Conservation (phyloP, 2,329 filamentous ascomycete genomes). For the Coniochaeta sp. region DNA sequence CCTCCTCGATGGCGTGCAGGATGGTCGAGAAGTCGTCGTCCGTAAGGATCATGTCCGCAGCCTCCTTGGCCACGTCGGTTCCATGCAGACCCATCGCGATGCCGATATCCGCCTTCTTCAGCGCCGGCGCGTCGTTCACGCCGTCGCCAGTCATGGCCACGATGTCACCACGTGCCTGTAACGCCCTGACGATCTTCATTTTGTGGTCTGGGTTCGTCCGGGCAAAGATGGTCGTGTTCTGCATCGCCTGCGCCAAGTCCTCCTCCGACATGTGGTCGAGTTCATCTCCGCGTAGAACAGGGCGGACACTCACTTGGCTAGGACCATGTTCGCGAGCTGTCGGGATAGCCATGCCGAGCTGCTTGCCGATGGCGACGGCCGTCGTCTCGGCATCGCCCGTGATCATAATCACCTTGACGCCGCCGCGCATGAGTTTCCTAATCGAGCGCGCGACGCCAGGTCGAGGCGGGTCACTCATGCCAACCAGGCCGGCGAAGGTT, state of each 20-base stretch:
- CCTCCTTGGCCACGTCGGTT: constrained; percentile 95
- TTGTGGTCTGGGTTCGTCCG: constrained; percentile 97
- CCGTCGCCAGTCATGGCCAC: constrained; percentile 99
- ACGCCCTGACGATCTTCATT: constrained; percentile 87
- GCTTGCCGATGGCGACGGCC: constrained; percentile 85
- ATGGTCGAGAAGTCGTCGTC: constrained; percentile 91
- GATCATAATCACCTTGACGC: constrained; percentile 98
- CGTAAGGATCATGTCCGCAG: constrained; percentile 86
- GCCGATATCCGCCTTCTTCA: constrained; percentile 96
- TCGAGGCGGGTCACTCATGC: constrained; percentile 94
- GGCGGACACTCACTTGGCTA: constrained; percentile 52
- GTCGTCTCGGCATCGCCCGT: constrained; percentile 95
- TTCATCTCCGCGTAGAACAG: constrained; percentile 81
- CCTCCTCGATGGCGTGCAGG: constrained; percentile 91
- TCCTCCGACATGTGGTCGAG: constrained; percentile 86
- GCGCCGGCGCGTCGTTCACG: constrained; percentile 91
- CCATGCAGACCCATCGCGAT: constrained; percentile 94
- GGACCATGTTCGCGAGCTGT: constrained; percentile 40
- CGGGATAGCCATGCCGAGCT: constrained; percentile 85
- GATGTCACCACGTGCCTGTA: constrained; percentile 89
- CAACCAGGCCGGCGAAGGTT: constrained; percentile 84
- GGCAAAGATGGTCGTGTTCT: constrained; percentile 88
- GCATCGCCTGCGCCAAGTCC: constrained; percentile 77
- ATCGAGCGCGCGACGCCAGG: constrained; percentile 88
- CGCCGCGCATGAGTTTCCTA: constrained; percentile 80